Evolutionary conservation across 2,329 filamentous ascomycete genomes (phyloP).

Genomic region (Neonectria coccinea): DNA sequence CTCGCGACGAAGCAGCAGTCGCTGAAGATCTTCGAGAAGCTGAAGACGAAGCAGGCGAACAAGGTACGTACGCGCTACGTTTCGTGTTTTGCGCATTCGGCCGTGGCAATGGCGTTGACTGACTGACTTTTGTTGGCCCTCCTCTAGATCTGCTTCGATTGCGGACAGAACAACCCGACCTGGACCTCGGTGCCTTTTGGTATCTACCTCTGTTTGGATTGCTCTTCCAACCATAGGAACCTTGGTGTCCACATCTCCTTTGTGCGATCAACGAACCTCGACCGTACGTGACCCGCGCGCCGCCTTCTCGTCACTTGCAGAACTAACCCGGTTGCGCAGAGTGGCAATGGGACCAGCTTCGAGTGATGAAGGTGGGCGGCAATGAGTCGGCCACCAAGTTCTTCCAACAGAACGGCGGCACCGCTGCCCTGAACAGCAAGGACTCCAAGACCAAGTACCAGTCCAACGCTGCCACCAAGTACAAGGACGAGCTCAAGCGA

Average conservation of each 20-base stretch:
- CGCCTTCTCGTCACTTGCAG: slow-evolving; percentile 3
- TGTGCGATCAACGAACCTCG: slow-evolving; percentile 97
- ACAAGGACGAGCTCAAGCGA: slow-evolving; percentile 95
- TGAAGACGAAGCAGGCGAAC: slow-evolving; percentile 94
- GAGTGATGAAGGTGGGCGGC: slow-evolving; percentile 97
- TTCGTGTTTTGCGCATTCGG: background rate
- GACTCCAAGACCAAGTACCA: slow-evolving; percentile 98
- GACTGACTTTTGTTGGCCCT: slow-evolving; percentile 15
- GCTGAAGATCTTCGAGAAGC: slow-evolving; percentile 96
- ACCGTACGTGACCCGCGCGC: slow-evolving; percentile 74
- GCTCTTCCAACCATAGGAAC: slow-evolving; percentile 96
- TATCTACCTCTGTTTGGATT: slow-evolving; percentile 98
- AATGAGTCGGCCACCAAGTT: slow-evolving; percentile 99
- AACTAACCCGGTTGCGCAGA: slow-evolving; percentile 59
- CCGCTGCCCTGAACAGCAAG: slow-evolving; percentile 93
- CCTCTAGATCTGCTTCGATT: slow-evolving; percentile 95
- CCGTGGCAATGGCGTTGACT: slow-evolving; percentile 28
- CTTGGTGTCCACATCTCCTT: slow-evolving; percentile 99
- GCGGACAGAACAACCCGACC: slow-evolving; percentile 95
- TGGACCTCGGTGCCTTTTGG: slow-evolving; percentile 98
- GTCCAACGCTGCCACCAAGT: slow-evolving; percentile 92
- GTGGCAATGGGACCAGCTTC: slow-evolving; percentile 99
- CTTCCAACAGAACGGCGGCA: slow-evolving; percentile 96
- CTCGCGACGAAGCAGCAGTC: slow-evolving; percentile 93
- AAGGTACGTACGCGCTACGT: slow-evolving; percentile 71